phyloP scores from a whole-genome alignment of 1,284 basidiomycete genomes.

The Trametes polyzona region DNA sequence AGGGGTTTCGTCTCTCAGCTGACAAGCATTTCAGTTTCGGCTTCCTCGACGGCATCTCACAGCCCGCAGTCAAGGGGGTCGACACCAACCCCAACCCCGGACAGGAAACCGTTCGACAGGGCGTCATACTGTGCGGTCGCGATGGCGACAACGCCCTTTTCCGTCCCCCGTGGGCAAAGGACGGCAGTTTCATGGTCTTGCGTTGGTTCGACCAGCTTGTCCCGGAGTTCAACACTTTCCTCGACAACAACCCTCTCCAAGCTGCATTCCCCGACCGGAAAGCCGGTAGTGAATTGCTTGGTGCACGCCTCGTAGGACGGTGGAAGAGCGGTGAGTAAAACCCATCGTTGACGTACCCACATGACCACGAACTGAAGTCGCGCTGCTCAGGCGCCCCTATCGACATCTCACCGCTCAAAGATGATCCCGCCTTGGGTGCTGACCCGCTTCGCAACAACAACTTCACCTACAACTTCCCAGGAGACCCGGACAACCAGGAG shows the following conservation, averaged over 20 bases:
- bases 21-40: constrained; percentile 33
- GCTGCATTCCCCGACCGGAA: constrained; percentile 48
- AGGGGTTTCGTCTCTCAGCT: background rate
- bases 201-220: background rate
- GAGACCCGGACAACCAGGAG: constrained; percentile 35
- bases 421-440: constrained; percentile 37
- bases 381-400: constrained; percentile 43
- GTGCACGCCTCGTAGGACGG: constrained; percentile 57
- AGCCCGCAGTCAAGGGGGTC: constrained; percentile 42
- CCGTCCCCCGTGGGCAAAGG: background rate
- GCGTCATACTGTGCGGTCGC: constrained; percentile 40
- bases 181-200: background rate
- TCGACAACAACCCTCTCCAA: too few relatives aligned
- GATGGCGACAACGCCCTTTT: constrained; percentile 26
- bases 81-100: constrained; percentile 39
- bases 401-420: constrained; percentile 38
- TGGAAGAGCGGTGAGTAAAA: constrained; percentile 58
- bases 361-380: too few relatives aligned
- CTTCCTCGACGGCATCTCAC: constrained; percentile 46
- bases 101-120: constrained; percentile 37
- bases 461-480: constrained; percentile 37
- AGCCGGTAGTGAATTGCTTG: constrained; percentile 52
- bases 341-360: background rate
- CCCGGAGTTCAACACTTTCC: background rate
- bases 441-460: constrained; percentile 43